Evolutionary conservation across 805 yeast genomes (phyloP).

Genomic region (Wickerhamomyces alni): DNA sequence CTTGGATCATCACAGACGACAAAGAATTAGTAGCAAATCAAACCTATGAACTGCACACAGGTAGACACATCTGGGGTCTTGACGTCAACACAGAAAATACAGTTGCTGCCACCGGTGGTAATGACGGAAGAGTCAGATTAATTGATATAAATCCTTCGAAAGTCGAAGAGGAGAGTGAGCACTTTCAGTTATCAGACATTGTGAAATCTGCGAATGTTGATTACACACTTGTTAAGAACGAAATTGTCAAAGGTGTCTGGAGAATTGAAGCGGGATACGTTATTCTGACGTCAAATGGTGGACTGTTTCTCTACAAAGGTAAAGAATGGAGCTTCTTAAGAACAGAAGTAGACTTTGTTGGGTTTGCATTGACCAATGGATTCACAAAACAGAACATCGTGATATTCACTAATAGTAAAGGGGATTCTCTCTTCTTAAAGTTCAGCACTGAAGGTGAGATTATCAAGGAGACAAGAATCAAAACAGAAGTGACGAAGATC

Average conservation of each 20-base stretch:
- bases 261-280: constrained; percentile 42
- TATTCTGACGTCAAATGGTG: constrained; percentile 56
- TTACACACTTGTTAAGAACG: constrained; percentile 35
- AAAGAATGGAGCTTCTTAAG: constrained; percentile 25
- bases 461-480: constrained; percentile 13
- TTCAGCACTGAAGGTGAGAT: constrained; percentile 33
- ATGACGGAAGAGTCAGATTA: constrained; percentile 77
- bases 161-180: constrained; percentile 23
- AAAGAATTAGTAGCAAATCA: constrained; percentile 22
- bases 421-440: constrained; percentile 37
- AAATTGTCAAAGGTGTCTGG: constrained; percentile 55
- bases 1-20: constrained; percentile 52
- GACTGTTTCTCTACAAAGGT: constrained; percentile 28
- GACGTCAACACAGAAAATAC: constrained; percentile 41
- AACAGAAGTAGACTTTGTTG: constrained; percentile 24
- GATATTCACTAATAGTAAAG: constrained; percentile 31
- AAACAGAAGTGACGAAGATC: constrained; percentile 35
- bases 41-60: constrained; percentile 66
- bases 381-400: constrained; percentile 29
- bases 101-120: constrained; percentile 82
- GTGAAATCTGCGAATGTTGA: constrained; percentile 17
- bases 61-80: constrained; percentile 85
- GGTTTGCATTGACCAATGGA: constrained; percentile 39
- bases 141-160: constrained; percentile 43
- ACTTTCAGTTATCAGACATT: constrained; percentile 30